These are phyloP conservation scores for Ascoidea rubescens DNA, from an alignment of 805 yeast species.

Conservation along the genomic window DNA sequence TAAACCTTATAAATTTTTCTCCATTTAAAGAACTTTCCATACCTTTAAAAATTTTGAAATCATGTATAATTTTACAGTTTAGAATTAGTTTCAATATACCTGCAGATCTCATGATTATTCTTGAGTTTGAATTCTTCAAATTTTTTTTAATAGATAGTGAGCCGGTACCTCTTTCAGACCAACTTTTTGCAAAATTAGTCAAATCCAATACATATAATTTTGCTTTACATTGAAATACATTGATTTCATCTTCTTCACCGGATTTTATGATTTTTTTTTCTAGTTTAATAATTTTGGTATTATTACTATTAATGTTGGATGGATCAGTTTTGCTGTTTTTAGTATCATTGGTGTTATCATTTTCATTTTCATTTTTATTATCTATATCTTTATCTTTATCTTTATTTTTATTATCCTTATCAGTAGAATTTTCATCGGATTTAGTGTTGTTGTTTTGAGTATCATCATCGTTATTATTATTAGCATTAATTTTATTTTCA, in stretches of 20 bases:
- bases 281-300: slow-evolving; percentile 36
- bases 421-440: slow-evolving; percentile 15
- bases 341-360: no score
- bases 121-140: slow-evolving; percentile 23
- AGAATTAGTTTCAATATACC: slow-evolving; percentile 74
- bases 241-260: slow-evolving; percentile 81
- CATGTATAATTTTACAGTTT: slow-evolving; percentile 49
- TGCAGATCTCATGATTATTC: slow-evolving; percentile 85
- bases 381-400: no score
- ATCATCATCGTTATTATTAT: slow-evolving; percentile 10
- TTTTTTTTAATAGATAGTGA: slow-evolving; percentile 59
- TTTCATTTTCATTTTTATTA: no score
- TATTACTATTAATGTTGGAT: background rate
- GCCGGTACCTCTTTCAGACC: slow-evolving; percentile 96
- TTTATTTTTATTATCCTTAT: slow-evolving; percentile 11
- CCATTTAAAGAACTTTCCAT: slow-evolving; percentile 75
- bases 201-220: slow-evolving; percentile 68
- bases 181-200: slow-evolving; percentile 38
- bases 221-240: slow-evolving; percentile 55
- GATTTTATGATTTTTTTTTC: slow-evolving; percentile 51
- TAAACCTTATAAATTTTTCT: slow-evolving; percentile 69
- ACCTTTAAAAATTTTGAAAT: slow-evolving; percentile 55
- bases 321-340: no score
- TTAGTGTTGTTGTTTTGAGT: slow-evolving; percentile 14
- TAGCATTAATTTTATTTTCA: slow-evolving; percentile 13